Conservation (phyloP, 1,284 basidiomycete genomes). For the Tilletiopsis washingtonensis region DNA sequence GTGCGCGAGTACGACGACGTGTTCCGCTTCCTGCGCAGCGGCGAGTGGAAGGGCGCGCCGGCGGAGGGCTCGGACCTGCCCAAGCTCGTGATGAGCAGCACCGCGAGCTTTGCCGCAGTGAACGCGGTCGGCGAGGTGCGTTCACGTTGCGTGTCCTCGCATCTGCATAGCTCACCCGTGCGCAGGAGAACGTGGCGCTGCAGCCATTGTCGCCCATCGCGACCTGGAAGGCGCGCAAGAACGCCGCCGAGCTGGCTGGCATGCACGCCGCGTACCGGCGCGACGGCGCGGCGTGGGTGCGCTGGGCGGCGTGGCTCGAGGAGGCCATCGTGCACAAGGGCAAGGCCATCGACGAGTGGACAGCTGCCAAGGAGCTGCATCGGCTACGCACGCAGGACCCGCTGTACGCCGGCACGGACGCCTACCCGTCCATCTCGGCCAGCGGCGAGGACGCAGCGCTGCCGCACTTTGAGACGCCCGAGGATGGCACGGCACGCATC, state of each 20-base stretch:
- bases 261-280: constrained; percentile 35
- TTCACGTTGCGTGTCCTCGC: constrained; percentile 12
- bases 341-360: constrained; percentile 23
- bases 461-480: constrained; percentile 44
- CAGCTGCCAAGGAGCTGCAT: constrained; percentile 27
- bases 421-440: constrained; percentile 42
- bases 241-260: constrained; percentile 32
- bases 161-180: too few relatives aligned
- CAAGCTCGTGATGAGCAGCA: too few relatives aligned
- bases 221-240: constrained; percentile 39
- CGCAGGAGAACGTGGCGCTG: not conserved
- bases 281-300: constrained; percentile 41
- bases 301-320: constrained; percentile 46
- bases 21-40: constrained; percentile 13
- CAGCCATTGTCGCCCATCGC: constrained; percentile 19
- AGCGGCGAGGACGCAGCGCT: constrained; percentile 38
- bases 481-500: constrained; percentile 16
- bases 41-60: too few relatives aligned
- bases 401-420: constrained; percentile 33
- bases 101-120: constrained; percentile 29
- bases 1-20: constrained; percentile 23
- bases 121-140: constrained; percentile 25
- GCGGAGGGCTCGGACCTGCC: too few relatives aligned
- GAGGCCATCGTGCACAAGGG: constrained; percentile 22
- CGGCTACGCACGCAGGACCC: constrained; percentile 16